Conservation (phyloP, 306 rosid species). For the Quercus engelmannii region DNA sequence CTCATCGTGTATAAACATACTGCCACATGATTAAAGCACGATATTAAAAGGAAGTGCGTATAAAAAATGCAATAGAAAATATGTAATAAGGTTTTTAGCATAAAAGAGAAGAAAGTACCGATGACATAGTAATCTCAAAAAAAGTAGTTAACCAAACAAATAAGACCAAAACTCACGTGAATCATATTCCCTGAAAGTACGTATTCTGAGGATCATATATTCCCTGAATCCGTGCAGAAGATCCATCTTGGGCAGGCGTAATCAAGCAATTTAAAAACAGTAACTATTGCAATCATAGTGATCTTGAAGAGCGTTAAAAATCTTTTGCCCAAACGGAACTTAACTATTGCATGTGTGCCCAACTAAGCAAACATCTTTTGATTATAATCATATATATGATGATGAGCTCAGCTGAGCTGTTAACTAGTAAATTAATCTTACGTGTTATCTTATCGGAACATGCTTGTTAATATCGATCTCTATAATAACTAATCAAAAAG, state of each 20-base stretch:
- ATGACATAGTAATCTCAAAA: too few species aligned
- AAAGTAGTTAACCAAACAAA: too few species aligned
- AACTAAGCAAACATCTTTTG: not conserved
- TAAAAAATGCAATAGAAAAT: too few species aligned
- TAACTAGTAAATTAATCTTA: not conserved
- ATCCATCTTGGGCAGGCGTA: slow-evolving; percentile 29
- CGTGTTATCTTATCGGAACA: slow-evolving; percentile 1
- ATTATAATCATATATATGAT: not conserved
- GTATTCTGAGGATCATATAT: slow-evolving; percentile 24
- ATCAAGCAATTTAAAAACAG: slow-evolving; percentile 12
- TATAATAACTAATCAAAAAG: not conserved
- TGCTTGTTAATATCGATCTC: not conserved
- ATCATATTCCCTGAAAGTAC: too few species aligned
- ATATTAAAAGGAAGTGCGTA: too few species aligned
- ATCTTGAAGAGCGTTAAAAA: slow-evolving; percentile 18
- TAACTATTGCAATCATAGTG: slow-evolving; percentile 12
- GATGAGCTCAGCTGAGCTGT: slow-evolving; percentile 22
- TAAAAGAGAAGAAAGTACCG: too few species aligned
- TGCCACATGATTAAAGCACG: too few species aligned
- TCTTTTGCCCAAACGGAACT: slow-evolving; percentile 41
- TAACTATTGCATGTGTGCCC: slow-evolving; percentile 11
- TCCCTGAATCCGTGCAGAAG: slow-evolving; percentile 50
- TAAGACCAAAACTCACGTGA: too few species aligned
- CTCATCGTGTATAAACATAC: too few species aligned
- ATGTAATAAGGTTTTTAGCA: too few species aligned